Base-by-base conservation (phyloP, 805 yeast genomes). In the Schwanniomyces yamadae region DNA sequence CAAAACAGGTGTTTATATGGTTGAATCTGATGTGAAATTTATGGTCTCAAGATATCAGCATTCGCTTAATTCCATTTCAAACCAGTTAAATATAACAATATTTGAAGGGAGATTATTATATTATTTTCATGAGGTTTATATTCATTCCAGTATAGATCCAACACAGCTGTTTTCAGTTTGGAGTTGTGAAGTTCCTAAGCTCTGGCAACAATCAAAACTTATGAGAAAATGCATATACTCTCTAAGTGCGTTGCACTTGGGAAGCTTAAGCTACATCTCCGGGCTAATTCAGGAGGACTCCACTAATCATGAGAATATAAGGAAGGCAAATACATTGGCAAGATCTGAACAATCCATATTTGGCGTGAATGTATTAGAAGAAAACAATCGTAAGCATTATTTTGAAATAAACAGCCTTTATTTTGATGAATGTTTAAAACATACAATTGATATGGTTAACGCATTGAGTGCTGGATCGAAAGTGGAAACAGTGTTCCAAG, bases 51-150 rank as follows among this genome's bases (percentile, higher is more conserved):
- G n/a, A n/a, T 12, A 18, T 15, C 36, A 18, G 8, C 18, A 7
- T 20, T 24, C n/a, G 18, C 24, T 34, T 23, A 48, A 48, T 34
- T 42, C 49, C 4, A 26, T 33, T 17, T 23, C 44, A 18, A 22
- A 37, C 2, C 53, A 45, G n/a, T 31, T 52, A 22, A 31, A 44
- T 18, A 38, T 54, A 25, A 40, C 50, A 10, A 40, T 39, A 6
- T 51, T 52, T 31, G 54, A 54, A 37, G 41, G 40, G 11, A 42
- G 48, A 11, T 48, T 52, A 12, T 36, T 52, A 17, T 41, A 45
- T 5, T 52, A 46, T 36, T 54, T 52, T 36, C 44, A 52, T 19
- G 41, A 36, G 28, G 37, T 41, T 8, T 52, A 50, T 32, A 28
- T 46, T 15, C 25, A 5, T 7, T 18, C 31, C 6, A 12, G 11